Evolutionary conservation across 805 yeast genomes (phyloP).

Genomic region (Ogataea trehaloabstinens): DNA sequence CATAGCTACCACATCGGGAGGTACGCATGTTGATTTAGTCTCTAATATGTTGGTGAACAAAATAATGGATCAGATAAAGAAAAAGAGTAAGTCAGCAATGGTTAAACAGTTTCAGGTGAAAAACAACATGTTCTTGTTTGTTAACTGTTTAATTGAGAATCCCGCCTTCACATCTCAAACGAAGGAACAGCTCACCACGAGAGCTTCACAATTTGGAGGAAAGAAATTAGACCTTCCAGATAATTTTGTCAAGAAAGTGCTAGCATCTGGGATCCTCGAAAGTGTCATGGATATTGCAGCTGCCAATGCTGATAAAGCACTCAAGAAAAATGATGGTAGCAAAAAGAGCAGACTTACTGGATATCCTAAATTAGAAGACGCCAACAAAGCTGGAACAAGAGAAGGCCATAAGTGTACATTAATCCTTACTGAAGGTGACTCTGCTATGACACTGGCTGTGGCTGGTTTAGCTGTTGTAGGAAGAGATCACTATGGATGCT

Average conservation of each 20-base stretch:
- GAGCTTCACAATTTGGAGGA: slow-evolving; percentile 86
- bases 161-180: slow-evolving; percentile 98
- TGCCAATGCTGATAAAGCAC: slow-evolving; percentile 81
- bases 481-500: slow-evolving; percentile 91
- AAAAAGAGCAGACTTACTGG: slow-evolving; percentile 84
- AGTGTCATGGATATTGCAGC: slow-evolving; percentile 81
- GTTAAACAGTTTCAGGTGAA: slow-evolving; percentile 86
- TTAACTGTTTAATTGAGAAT: slow-evolving; percentile 90
- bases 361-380: slow-evolving; percentile 88
- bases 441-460: slow-evolving; percentile 89
- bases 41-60: slow-evolving; percentile 82
- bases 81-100: slow-evolving; percentile 59
- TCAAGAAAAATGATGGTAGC: slow-evolving; percentile 86
- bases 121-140: slow-evolving; percentile 84
- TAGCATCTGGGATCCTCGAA: slow-evolving; percentile 70
- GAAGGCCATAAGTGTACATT: slow-evolving; percentile 92
- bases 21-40: slow-evolving; percentile 87
- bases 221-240: slow-evolving; percentile 71
- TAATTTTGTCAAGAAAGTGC: slow-evolving; percentile 66
- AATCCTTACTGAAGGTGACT: slow-evolving; percentile 94
- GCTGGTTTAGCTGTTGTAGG: slow-evolving; percentile 95
- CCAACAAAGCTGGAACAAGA: slow-evolving; percentile 91
- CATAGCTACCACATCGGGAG: slow-evolving; percentile 96
- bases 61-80: slow-evolving; percentile 69
- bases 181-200: slow-evolving; percentile 90